Conservation (phyloP, 2,329 filamentous ascomycete species). For the Nothomitra cinnamomea region DNA sequence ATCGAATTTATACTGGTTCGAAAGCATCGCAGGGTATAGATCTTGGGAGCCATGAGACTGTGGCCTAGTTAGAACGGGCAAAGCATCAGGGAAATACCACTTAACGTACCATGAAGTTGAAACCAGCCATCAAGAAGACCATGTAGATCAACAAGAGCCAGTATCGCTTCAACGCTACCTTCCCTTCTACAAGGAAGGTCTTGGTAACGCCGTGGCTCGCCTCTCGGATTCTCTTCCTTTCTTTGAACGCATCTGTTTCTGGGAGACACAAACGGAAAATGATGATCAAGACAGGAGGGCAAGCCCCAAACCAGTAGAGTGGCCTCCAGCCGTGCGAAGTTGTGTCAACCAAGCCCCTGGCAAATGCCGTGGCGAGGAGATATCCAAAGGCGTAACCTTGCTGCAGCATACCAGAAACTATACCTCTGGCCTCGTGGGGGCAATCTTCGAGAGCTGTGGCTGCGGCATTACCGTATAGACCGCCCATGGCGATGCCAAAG, state of each 20-base stretch:
- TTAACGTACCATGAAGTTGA: constrained; percentile 62
- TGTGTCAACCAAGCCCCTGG: constrained; percentile 38
- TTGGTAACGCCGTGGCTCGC: constrained; percentile 41
- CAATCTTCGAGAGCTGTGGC: constrained; percentile 47
- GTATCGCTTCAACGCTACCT: constrained; percentile 59
- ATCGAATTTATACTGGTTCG: constrained; percentile 40
- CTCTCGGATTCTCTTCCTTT: constrained; percentile 46
- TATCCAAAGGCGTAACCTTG: constrained; percentile 49
- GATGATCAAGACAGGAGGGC: constrained; percentile 67
- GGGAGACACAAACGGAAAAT: constrained; percentile 59
- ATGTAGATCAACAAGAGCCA: constrained; percentile 70
- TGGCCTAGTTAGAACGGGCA: constrained; percentile 7
- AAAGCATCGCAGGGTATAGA: constrained; percentile 41
- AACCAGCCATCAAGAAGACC: constrained; percentile 74
- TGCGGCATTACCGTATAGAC: constrained; percentile 42
- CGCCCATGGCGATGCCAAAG: constrained; percentile 48
- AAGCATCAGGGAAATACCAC: not conserved
- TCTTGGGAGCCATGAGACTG: constrained; percentile 55
- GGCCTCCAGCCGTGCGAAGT: constrained; percentile 69
- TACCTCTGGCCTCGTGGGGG: constrained; percentile 37
- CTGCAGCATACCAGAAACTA: constrained; percentile 44
- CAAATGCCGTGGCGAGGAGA: constrained; percentile 40
- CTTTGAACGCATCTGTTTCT: constrained; percentile 58
- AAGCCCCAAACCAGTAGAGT: constrained; percentile 77
- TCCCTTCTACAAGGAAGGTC: constrained; percentile 60